A percentile compares a stretch with the other conserved stretches of the same genome.
These are phyloP conservation scores for Colletotrichum orchidophilum DNA, from an alignment of 2,329 filamentous ascomycete species.

Conservation along the genomic window DNA sequence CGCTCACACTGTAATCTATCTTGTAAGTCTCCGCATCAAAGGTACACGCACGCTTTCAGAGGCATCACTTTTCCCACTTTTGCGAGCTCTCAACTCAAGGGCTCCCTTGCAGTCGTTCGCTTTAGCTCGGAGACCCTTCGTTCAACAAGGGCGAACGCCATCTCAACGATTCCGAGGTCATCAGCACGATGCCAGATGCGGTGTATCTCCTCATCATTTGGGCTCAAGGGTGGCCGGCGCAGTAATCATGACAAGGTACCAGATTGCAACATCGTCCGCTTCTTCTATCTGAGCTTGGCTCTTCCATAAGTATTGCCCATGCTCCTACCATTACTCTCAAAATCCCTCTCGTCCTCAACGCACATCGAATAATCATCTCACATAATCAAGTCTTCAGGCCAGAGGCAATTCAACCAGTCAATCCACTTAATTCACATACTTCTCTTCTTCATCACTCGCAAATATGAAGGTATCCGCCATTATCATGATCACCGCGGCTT, in stretches of 20 bases:
- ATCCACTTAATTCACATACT: not conserved
- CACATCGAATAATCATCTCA: not conserved
- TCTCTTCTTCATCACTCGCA: not conserved
- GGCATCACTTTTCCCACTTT: not conserved
- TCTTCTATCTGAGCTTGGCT: not conserved
- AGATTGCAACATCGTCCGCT: not conserved
- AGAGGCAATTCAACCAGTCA: not conserved
- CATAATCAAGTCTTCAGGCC: not conserved
- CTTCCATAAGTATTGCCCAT: constrained; percentile 20
- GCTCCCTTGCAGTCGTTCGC: constrained; percentile 10
- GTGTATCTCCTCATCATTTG: not conserved
- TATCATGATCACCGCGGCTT: constrained; percentile 39
- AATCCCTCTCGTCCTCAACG: constrained; percentile 12
- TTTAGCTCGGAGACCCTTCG: not conserved
- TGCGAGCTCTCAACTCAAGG: not conserved
- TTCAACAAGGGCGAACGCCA: not conserved
- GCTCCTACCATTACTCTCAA: not conserved
- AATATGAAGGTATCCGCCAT: constrained; percentile 45
- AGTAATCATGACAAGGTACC: not conserved
- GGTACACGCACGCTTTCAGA: not conserved
- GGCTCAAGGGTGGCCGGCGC: not conserved
- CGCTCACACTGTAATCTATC: not conserved
- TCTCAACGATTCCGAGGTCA: not conserved
- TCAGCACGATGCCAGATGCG: not conserved
- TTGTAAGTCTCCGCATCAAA: not conserved